Conservation (phyloP, 441 rosid species). For the Populus hybrid region DNA sequence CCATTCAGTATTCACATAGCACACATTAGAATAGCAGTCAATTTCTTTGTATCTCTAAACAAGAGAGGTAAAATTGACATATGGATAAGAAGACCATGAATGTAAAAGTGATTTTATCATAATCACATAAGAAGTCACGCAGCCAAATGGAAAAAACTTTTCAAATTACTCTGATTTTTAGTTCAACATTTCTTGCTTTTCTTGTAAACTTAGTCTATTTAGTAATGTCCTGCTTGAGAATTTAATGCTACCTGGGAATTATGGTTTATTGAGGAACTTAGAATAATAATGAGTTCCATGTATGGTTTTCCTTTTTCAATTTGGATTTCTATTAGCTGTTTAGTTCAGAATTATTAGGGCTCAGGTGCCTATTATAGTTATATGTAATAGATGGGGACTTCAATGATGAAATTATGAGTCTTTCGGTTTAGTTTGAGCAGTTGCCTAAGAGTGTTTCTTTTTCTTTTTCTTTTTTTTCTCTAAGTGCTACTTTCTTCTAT, state of each 20-base stretch:
- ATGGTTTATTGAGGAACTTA: background rate
- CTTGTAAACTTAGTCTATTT: background rate
- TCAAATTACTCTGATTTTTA: background rate
- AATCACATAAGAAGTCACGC: background rate
- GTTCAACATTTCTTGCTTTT: background rate
- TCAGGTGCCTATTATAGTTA: background rate
- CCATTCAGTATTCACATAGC: constrained; percentile 5
- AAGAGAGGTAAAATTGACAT: background rate
- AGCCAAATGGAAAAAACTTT: background rate
- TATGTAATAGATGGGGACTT: background rate
- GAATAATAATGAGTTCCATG: background rate
- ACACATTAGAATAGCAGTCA: background rate
- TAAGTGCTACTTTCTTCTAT: background rate
- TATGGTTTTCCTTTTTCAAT: background rate
- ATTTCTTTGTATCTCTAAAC: background rate
- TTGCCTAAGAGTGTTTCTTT: background rate
- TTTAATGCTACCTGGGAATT: background rate
- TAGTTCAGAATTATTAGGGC: background rate
- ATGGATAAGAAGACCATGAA: background rate
- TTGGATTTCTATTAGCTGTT: background rate
- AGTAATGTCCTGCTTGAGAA: background rate
- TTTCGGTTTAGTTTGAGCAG: background rate
- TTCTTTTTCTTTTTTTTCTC: background rate
- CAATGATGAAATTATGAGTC: background rate
- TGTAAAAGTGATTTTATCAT: background rate